Base-by-base conservation (phyloP, 164 flowering plant genomes). In the Sextonia rubra region DNA sequence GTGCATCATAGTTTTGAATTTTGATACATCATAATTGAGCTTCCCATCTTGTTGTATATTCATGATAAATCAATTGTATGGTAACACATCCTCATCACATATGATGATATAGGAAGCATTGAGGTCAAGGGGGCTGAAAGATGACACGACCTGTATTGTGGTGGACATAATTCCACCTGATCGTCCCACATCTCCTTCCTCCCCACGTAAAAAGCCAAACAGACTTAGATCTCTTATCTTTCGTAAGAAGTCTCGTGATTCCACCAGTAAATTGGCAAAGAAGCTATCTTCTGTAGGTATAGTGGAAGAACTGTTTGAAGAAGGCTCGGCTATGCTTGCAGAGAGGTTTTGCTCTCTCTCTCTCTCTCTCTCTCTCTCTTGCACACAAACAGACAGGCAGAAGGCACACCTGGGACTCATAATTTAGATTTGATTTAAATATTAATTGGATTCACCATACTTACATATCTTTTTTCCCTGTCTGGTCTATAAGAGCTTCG, bases 311-410 rank as follows among this genome's bases (percentile, higher is more conserved):
- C 79, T 93, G 27, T 93, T 90, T 78, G 98, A 93, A 83, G 98
- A 91, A 79, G 98, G 98, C 47, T 93, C 98, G 2, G 98, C 94
- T 47, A 91, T 93, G 92, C 92, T 93, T 69, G 91, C 97, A 49
- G 98, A 93, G 80, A 91, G 98, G 97, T 90, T 52, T 69, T 85
- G 69, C 3, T 65, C 29, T 24, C 20, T 48, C 68, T 55, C 32
- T 6, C n/a, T 48, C 68, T 55, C 22, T 12, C 47, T 27, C n/a
- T 58, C 20, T 52, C 58, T 37, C 44, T 32, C 8, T 32, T 32
- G 6, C 37, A 0, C 44, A 1, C 44, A 7, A 8, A 1, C 44
- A 32, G 6, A 32, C 8, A 32, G 37, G 37, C 37, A 32, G 8
- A 32, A 32, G 8, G 37, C 37, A 32, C 8, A 32, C 37, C 37